phyloP scores from a whole-genome alignment of 1,284 basidiomycete species.

The Puccinia triticina region DNA sequence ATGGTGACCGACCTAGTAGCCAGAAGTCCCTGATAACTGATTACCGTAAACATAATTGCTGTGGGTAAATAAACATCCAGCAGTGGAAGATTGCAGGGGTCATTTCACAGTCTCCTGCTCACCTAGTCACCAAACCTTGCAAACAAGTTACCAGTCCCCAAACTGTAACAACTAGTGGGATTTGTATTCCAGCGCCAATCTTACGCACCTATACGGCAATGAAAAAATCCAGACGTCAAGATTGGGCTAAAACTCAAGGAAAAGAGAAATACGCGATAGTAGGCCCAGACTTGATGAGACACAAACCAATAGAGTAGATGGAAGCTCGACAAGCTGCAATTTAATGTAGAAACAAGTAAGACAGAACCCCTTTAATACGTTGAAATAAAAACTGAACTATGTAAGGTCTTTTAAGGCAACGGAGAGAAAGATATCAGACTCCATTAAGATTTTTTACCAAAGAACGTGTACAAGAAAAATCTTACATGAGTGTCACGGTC shows the following conservation, averaged over 20 bases:
- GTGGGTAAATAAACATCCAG: too few relatives aligned
- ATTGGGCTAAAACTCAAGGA: too few relatives aligned
- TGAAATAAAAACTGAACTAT: background rate
- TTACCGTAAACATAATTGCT: background rate
- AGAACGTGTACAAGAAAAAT: too few relatives aligned
- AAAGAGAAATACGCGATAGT: background rate
- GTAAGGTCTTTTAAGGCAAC: constrained; percentile 1
- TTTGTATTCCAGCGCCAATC: background rate
- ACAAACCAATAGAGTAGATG: background rate
- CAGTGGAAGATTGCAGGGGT: too few relatives aligned
- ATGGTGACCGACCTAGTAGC: background rate
- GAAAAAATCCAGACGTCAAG: too few relatives aligned
- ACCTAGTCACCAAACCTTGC: background rate
- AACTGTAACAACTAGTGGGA: background rate
- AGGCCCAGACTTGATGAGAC: too few relatives aligned
- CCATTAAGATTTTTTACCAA: too few relatives aligned
- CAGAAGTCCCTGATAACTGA: background rate
- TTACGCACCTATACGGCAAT: background rate
- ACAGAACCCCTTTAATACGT: background rate
- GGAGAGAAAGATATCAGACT: too few relatives aligned
- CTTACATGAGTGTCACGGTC: constrained; percentile 16
- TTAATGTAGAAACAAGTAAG: background rate
- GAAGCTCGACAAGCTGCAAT: background rate
- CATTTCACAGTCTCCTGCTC: background rate
- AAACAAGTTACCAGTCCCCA: background rate